phyloP scores from a whole-genome alignment of 1,139 yeast species.

The Hansenula anomala region DNA sequence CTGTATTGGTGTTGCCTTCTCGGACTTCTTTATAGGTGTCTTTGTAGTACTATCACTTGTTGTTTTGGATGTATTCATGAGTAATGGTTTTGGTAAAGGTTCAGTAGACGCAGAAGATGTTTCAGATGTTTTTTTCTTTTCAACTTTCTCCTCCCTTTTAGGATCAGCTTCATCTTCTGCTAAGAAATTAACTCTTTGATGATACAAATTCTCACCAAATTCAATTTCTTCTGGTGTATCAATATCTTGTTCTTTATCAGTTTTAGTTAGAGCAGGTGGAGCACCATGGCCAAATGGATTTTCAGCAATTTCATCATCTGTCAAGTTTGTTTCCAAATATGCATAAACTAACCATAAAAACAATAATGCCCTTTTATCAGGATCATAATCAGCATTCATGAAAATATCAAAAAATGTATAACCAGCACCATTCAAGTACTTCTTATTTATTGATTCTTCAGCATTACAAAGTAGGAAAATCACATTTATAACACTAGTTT shows the following conservation, averaged over 20 bases:
- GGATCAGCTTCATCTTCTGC: conserved; percentile 25
- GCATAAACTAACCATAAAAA: conserved; percentile 83
- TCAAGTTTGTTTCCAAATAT: conserved; percentile 67
- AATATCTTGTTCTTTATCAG: conserved; percentile 49
- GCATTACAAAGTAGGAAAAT: conserved; percentile 70
- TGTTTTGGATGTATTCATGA: too few relatives aligned
- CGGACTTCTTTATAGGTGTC: background rate
- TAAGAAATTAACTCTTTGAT: conserved; percentile 54
- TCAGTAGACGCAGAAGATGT: too few relatives aligned
- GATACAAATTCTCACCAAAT: conserved; percentile 68
- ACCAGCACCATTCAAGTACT: conserved; percentile 27
- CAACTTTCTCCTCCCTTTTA: background rate
- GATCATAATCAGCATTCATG: conserved; percentile 45
- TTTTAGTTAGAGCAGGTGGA: conserved; percentile 37
- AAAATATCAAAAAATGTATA: conserved; percentile 56
- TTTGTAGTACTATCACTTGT: too few relatives aligned
- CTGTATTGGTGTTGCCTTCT: background rate
- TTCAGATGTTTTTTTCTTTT: background rate
- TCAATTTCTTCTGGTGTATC: conserved; percentile 70
- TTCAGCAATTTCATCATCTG: conserved; percentile 42
- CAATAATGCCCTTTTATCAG: conserved; percentile 62
- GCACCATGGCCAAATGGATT: conserved; percentile 59
- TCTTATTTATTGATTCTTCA: conserved; percentile 43
- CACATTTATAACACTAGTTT: conserved; percentile 62
- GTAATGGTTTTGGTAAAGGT: too few relatives aligned